Evolutionary conservation across 129 eudicot genomes (phyloP).

Genomic region (Centaurea solstitialis): DNA sequence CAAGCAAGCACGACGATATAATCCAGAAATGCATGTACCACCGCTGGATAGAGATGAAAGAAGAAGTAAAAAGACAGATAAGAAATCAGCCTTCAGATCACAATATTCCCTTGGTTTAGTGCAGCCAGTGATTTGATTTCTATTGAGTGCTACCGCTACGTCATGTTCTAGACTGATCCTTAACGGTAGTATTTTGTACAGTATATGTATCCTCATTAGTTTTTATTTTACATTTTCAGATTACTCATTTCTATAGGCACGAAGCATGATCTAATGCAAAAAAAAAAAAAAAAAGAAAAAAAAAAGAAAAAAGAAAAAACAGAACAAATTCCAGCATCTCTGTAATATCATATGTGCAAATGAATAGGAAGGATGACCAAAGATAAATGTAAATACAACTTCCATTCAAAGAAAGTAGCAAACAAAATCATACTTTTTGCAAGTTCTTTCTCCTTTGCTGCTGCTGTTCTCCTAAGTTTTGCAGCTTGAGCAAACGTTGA

Average conservation of each 20-base stretch:
- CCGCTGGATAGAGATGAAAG: too few species aligned
- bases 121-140: background rate
- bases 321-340: background rate
- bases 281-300: too few species aligned
- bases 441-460: conserved; percentile 92
- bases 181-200: too few species aligned
- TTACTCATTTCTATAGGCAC: background rate
- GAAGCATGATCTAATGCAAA: background rate
- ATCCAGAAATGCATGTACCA: too few species aligned
- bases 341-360: background rate
- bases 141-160: background rate
- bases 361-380: background rate
- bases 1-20: too few species aligned
- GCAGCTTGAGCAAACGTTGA: conserved; percentile 99
- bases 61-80: too few species aligned
- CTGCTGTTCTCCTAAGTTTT: conserved; percentile 87
- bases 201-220: background rate
- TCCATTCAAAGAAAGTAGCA: background rate
- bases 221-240: background rate
- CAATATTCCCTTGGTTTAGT: background rate
- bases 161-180: background rate
- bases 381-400: background rate
- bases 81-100: background rate
- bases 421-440: conserved; percentile 67
- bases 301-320: too few species aligned